A percentile compares a stretch with the other conserved stretches of the same genome.
These are phyloP conservation scores for Aspergillus felis DNA, from an alignment of 2,329 filamentous ascomycete species.

Conservation along the genomic window DNA sequence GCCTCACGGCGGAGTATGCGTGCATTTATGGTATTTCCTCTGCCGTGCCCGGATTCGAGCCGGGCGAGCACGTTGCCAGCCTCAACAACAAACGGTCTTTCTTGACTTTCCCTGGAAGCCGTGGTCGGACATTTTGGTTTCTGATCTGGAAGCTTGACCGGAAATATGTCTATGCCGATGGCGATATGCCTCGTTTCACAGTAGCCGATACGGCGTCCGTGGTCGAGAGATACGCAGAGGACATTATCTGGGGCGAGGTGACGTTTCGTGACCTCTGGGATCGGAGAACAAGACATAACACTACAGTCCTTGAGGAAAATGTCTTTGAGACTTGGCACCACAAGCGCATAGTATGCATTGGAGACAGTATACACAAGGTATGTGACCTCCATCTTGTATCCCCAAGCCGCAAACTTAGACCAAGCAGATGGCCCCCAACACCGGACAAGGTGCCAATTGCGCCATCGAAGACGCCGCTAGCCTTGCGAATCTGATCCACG, in stretches of 20 bases:
- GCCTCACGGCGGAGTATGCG: slow-evolving; percentile 17
- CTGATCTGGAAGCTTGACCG: slow-evolving; percentile 17
- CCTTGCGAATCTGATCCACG: slow-evolving; percentile 22
- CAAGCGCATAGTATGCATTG: slow-evolving; percentile 16
- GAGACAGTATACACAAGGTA: slow-evolving; percentile 24
- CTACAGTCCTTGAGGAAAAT: slow-evolving; percentile 18
- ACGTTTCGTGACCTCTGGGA: slow-evolving; percentile 19
- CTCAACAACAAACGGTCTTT: slow-evolving; percentile 9
- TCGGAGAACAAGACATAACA: slow-evolving; percentile 1
- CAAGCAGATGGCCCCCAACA: slow-evolving; percentile 28
- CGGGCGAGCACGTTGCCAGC: slow-evolving; percentile 7
- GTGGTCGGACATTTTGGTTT: slow-evolving; percentile 21
- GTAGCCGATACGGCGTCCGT: slow-evolving; percentile 6
- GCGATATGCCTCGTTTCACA: slow-evolving; percentile 11
- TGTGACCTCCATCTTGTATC: neutral
- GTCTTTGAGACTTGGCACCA: slow-evolving; percentile 17
- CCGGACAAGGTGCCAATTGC: slow-evolving; percentile 37
- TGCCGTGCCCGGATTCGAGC: slow-evolving; percentile 2
- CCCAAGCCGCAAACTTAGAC: no score
- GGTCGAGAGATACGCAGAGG: neutral
- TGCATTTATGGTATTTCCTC: slow-evolving; percentile 25
- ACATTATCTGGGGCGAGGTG: slow-evolving; percentile 8
- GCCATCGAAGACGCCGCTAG: slow-evolving; percentile 38
- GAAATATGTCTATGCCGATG: slow-evolving; percentile 11
- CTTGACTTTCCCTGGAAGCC: slow-evolving; percentile 12